Percentiles rank a stretch among this genome's conserved stretches.
phyloP scores from a whole-genome alignment of 305 asterid species.

The Fraxinus baroniana region DNA sequence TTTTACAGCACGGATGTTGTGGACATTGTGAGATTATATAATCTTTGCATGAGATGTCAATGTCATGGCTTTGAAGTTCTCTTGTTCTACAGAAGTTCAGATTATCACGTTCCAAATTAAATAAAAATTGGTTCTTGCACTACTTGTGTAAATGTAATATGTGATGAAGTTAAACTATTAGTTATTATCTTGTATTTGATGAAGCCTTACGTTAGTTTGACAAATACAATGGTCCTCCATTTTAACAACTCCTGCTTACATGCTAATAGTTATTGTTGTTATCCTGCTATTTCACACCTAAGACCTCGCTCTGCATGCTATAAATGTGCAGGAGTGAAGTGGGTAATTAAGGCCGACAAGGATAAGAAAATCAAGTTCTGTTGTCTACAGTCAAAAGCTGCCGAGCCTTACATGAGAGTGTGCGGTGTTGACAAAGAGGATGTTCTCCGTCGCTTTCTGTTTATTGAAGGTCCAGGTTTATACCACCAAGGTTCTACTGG shows the following conservation, averaged over 20 bases:
- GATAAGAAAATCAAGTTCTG: conserved; percentile 86
- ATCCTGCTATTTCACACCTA: conserved; percentile 3
- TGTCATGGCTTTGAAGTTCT: not conserved
- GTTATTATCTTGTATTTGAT: not conserved
- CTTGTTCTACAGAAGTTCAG: conserved; percentile 1
- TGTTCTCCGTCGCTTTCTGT: conserved; percentile 78
- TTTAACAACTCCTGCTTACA: not conserved
- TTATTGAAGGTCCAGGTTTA: conserved; percentile 75
- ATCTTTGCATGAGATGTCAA: conserved; percentile 1
- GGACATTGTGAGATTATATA: not conserved
- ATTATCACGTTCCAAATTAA: not conserved
- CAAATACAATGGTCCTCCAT: not conserved
- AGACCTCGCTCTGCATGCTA: not conserved
- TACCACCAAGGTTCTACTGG: conserved; percentile 95
- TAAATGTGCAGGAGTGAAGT: conserved; percentile 65
- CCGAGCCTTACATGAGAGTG: conserved; percentile 75
- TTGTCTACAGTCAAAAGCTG: conserved; percentile 88
- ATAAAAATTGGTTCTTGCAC: not conserved
- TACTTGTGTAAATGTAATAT: not conserved
- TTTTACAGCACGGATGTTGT: not conserved
- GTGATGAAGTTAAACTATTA: not conserved
- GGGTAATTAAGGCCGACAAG: conserved; percentile 75
- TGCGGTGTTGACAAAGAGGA: conserved; percentile 67
- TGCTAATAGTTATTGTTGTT: not conserved
- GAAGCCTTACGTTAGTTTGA: not conserved